Base-by-base conservation (phyloP, 768 basidiomycete species). In the Rhodotorula graminis region DNA sequence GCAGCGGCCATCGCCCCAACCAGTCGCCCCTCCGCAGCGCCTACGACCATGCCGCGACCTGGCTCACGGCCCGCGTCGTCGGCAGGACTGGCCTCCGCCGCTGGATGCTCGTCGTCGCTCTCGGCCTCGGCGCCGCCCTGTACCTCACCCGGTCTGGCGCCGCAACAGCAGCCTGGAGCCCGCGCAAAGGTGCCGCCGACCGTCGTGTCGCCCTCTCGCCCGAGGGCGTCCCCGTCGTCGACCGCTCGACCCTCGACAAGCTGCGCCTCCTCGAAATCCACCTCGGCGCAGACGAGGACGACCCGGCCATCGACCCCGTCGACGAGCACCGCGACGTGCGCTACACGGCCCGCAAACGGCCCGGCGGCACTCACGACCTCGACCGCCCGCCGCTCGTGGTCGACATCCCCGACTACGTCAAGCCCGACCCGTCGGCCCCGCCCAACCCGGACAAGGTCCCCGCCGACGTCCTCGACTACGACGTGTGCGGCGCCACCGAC, bases 231-330 rank as follows among this genome's bases (percentile, higher is more conserved):
- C 46, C 58, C 50, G 31, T 50, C 53, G 66, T 67, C 33, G 77
- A 78, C 60, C 64, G 77, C 42, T 23, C 55, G 14, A 62, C 74
- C 4, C 65, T 76, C 67, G 75, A 78, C 31, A 75, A 76, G 68
- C 72, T 78, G 44, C 69, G 74, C 16, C 69, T 76, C 16, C 72
- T 76, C 62, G 74, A 74, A 61, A 74, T 78, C 44, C 76, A 78
- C 49, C 53, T 58, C 15, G 76, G 71, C 25, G 57, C 67, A 31
- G 70, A 74, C 70, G 67, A 70, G 50, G 71, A 72, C 11, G 64
- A 65, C n/a, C 40, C 53, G 0, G 33, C 53, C 19, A 3, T 33
- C 56, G 56, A 57, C 56, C 25, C 31, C 2, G 11, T 27, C 33
- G 70, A 58, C 19, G 55, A 57, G 33, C 65, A 59, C 31, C 47